Evolutionary conservation across 108 stramenopile species (phyloP).

Genomic region (Skeletonema tropicum): DNA sequence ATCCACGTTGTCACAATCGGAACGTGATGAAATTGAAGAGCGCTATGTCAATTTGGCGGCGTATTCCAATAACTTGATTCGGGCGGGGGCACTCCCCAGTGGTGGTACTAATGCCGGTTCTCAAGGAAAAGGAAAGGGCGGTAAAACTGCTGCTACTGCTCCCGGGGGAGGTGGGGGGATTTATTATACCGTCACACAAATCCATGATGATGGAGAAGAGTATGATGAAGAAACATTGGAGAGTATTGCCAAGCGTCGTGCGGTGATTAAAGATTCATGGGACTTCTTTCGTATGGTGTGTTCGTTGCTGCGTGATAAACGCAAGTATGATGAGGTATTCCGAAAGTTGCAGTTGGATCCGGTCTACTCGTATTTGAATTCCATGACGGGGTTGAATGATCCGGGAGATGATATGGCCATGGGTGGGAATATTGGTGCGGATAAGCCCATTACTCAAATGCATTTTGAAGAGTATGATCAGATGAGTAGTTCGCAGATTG

Average conservation of each 20-base stretch:
- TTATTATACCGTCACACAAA: slow-evolving; percentile 72
- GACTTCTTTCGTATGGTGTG: slow-evolving; percentile 90
- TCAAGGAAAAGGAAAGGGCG: slow-evolving; percentile 20
- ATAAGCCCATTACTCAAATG: slow-evolving; percentile 73
- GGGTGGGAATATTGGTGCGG: slow-evolving; percentile 66
- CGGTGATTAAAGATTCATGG: slow-evolving; percentile 90
- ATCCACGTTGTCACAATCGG: slow-evolving; percentile 50
- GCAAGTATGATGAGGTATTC: slow-evolving; percentile 87
- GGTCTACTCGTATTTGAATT: slow-evolving; percentile 81
- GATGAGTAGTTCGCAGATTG: slow-evolving; percentile 68
- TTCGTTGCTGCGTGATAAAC: slow-evolving; percentile 68
- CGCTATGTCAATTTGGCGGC: slow-evolving; percentile 79
- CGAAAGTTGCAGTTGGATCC: slow-evolving; percentile 80
- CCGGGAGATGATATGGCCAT: slow-evolving; percentile 64
- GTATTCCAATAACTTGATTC: slow-evolving; percentile 85
- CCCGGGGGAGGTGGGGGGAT: slow-evolving; percentile 65
- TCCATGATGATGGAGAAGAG: slow-evolving; percentile 61
- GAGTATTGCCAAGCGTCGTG: slow-evolving; percentile 85
- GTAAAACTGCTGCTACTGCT: neutral
- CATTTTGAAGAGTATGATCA: slow-evolving; percentile 57
- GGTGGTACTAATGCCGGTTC: slow-evolving; percentile 1
- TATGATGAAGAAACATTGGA: slow-evolving; percentile 83
- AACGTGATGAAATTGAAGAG: slow-evolving; percentile 77
- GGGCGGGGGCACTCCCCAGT: slow-evolving; percentile 60
- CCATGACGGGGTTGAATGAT: slow-evolving; percentile 85